Evolutionary conservation across 2,329 filamentous ascomycete species (phyloP).

Genomic region (Epichloe bromicola): DNA sequence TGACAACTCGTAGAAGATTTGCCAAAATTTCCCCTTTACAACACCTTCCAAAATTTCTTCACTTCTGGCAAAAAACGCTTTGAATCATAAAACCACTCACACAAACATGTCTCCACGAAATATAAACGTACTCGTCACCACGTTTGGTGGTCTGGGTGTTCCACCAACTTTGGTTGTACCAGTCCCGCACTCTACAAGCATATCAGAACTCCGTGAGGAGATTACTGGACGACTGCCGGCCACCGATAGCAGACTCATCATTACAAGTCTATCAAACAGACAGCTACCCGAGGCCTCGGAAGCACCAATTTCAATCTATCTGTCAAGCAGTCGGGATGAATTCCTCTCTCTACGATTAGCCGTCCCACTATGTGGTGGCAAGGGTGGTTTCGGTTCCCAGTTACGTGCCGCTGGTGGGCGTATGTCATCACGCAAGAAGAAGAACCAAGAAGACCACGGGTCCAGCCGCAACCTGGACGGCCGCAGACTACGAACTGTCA

Average conservation of each 20-base stretch:
- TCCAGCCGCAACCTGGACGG: constrained; percentile 92
- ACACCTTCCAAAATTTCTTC: background rate
- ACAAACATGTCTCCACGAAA: constrained; percentile 40
- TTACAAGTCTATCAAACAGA: constrained; percentile 73
- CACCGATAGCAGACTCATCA: constrained; percentile 48
- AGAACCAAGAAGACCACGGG: constrained; percentile 70
- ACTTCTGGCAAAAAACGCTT: background rate
- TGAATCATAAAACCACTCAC: background rate
- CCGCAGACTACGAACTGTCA: constrained; percentile 76
- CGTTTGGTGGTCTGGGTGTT: constrained; percentile 69
- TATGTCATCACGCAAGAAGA: constrained; percentile 93
- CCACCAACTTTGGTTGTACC: constrained; percentile 75
- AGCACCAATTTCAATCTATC: constrained; percentile 45
- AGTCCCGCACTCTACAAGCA: constrained; percentile 48
- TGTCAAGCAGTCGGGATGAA: constrained; percentile 43
- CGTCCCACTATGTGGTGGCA: constrained; percentile 74
- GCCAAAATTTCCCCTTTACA: background rate
- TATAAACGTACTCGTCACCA: constrained; percentile 74
- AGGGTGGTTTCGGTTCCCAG: constrained; percentile 95
- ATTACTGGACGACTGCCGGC: constrained; percentile 50
- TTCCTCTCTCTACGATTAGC: constrained; percentile 76
- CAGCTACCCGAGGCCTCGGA: constrained; percentile 44
- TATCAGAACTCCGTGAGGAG: constrained; percentile 52
- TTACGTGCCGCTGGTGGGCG: constrained; percentile 91
- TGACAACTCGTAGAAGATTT: background rate